A percentile compares a stretch with the other conserved stretches of the same genome.
These are phyloP conservation scores for Yamadazyma trypodendri DNA, from an alignment of 1,139 yeast species.

Conservation along the genomic window DNA sequence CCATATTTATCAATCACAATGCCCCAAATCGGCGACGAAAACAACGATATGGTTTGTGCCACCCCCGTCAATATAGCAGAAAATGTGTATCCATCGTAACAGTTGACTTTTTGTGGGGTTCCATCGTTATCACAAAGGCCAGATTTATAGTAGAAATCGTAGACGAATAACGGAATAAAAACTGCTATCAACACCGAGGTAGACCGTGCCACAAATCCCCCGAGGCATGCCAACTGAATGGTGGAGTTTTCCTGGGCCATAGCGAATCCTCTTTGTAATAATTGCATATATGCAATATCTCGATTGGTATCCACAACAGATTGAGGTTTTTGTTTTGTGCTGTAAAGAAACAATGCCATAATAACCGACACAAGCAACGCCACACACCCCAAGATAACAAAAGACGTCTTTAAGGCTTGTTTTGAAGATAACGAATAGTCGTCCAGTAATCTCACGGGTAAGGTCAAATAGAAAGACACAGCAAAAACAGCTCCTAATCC, in stretches of 20 bases:
- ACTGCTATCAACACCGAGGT: conserved; percentile 60
- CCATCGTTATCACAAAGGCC: conserved; percentile 47
- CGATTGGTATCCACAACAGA: background rate
- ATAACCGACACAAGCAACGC: conserved; percentile 39
- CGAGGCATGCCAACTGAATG: conserved; percentile 54
- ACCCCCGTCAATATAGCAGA: conserved; percentile 72
- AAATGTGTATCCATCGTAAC: conserved; percentile 63
- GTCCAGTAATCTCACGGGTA: conserved; percentile 41
- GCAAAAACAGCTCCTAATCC: conserved; percentile 71
- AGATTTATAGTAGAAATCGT: conserved; percentile 49
- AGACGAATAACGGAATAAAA: conserved; percentile 64
- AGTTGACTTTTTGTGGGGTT: conserved; percentile 35
- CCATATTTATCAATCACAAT: conserved; percentile 51
- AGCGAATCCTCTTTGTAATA: conserved; percentile 46
- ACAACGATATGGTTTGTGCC: conserved; percentile 54
- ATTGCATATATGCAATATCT: conserved; percentile 22
- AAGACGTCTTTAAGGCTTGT: conserved; percentile 47
- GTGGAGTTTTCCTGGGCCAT: conserved; percentile 29
- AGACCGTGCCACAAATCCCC: conserved; percentile 64
- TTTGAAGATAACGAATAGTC: conserved; percentile 27
- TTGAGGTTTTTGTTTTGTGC: background rate
- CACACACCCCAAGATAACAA: conserved; percentile 45
- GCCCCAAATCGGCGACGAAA: conserved; percentile 67
- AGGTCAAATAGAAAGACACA: conserved; percentile 47
- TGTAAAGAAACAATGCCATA: conserved; percentile 47